Percentiles rank a stretch among this genome's conserved stretches.
phyloP scores from a whole-genome alignment of 441 rosid species.

The Pelargonium citronellum region DNA sequence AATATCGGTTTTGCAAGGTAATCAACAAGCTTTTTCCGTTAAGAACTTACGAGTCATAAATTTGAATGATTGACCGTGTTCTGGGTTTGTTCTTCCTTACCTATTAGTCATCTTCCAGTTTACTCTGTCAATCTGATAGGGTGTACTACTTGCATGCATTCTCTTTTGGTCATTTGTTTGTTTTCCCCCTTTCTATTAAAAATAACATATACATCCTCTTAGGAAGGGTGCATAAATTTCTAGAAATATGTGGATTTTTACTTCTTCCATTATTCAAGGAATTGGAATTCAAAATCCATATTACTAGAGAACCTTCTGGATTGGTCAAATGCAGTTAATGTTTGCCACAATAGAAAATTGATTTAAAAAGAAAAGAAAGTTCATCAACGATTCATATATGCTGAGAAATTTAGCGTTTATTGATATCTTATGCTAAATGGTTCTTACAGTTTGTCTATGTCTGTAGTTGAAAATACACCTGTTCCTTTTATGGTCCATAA shows the following conservation, averaged over 20 bases:
- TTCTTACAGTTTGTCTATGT: too few relatives aligned
- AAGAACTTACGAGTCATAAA: background rate
- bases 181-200: background rate
- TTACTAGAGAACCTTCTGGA: background rate
- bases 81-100: background rate
- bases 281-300: background rate
- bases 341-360: background rate
- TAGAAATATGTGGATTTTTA: too few relatives aligned
- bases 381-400: background rate
- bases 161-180: background rate
- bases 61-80: background rate
- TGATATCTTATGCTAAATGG: background rate
- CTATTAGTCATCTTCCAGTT: too few relatives aligned
- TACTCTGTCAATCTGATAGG: too few relatives aligned
- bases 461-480: too few relatives aligned
- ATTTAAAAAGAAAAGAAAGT: background rate
- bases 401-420: background rate
- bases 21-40: constrained; percentile 9
- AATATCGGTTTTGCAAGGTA: constrained; percentile 83
- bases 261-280: background rate
- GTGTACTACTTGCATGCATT: too few relatives aligned
- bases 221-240: background rate
- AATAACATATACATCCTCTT: background rate
- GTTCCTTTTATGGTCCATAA: background rate
- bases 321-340: background rate